Conservation (phyloP, 1,139 yeast species). For the Candida albicans region DNA sequence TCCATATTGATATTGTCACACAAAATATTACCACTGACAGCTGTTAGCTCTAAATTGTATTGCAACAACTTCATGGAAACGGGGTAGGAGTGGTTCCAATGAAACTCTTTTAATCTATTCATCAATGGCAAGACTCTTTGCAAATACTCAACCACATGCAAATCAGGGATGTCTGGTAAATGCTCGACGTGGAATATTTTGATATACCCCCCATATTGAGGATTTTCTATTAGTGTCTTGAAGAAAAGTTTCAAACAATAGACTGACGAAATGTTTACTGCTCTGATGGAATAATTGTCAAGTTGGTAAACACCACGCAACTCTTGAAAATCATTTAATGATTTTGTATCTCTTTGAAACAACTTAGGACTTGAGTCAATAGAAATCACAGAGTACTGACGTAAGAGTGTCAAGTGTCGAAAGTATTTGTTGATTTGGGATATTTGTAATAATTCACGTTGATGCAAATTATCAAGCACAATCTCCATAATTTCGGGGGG, state of each 20-base stretch:
- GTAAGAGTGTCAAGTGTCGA: slow-evolving; percentile 17
- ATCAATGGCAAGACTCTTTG: slow-evolving; percentile 21
- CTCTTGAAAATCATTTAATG: slow-evolving; percentile 7
- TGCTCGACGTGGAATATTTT: slow-evolving; percentile 18
- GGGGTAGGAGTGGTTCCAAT: slow-evolving; percentile 19
- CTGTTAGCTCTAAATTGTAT: slow-evolving; percentile 5
- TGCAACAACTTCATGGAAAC: slow-evolving; percentile 5
- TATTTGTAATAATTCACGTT: slow-evolving; percentile 20
- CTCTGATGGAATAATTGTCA: slow-evolving; percentile 5
- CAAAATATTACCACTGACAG: slow-evolving; percentile 8
- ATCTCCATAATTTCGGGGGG: slow-evolving; percentile 24
- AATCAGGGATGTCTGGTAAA: slow-evolving; percentile 32
- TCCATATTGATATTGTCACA: background rate
- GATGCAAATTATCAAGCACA: slow-evolving; percentile 18
- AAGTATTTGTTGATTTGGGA: slow-evolving; percentile 19
- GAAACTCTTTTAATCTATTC: slow-evolving; percentile 20
- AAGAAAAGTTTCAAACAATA: slow-evolving; percentile 24
- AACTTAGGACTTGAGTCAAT: slow-evolving; percentile 21
- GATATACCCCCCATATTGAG: slow-evolving; percentile 17
- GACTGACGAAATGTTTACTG: slow-evolving; percentile 18
- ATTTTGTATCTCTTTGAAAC: slow-evolving; percentile 8
- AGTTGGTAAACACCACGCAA: slow-evolving; percentile 6
- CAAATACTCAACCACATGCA: slow-evolving; percentile 20
- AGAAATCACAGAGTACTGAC: slow-evolving; percentile 22
- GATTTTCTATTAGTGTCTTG: slow-evolving; percentile 16